Evolutionary conservation across 1,284 basidiomycete genomes (phyloP).

Genomic region (Ceratobasidium theobromae): DNA sequence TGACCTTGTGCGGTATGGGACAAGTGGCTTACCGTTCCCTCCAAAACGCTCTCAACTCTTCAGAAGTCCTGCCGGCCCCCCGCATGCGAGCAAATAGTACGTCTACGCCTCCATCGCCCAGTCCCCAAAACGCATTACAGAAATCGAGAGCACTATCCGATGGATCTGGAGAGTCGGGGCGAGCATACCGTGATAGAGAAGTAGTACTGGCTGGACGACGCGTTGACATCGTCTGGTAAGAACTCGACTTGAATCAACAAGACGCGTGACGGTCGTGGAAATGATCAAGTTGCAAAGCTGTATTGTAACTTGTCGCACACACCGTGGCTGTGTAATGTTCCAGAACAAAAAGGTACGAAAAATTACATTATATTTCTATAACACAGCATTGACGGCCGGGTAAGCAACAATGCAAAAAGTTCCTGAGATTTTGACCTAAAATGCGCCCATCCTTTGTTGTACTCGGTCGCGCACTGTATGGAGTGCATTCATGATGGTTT

Average conservation of each 20-base stretch:
- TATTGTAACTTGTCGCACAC: conserved; percentile 7
- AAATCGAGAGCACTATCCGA: conserved; percentile 68
- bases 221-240: conserved; percentile 31
- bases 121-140: conserved; percentile 97
- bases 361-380: no score
- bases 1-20: conserved; percentile 10
- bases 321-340: conserved; percentile 16
- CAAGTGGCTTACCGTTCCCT: conserved; percentile 72
- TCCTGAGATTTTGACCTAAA: conserved; percentile 45
- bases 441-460: conserved; percentile 61
- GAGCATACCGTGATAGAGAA: conserved; percentile 36
- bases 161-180: conserved; percentile 35
- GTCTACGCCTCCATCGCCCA: conserved; percentile 84
- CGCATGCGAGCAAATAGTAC: conserved; percentile 87
- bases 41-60: conserved; percentile 85
- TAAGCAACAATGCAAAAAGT: background rate
- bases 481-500: conserved; percentile 90
- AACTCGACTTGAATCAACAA: background rate
- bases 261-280: conserved; percentile 29
- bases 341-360: no score
- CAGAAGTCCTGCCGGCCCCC: conserved; percentile 80
- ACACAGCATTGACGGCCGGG: background rate
- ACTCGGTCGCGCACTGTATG: conserved; percentile 85
- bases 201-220: conserved; percentile 38
- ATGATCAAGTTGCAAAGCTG: no score